A percentile compares a stretch with the other conserved stretches of the same genome.
These are phyloP conservation scores for Singerocomus rubriflavus DNA, from an alignment of 1,284 basidiomycete species.

Conservation along the genomic window DNA sequence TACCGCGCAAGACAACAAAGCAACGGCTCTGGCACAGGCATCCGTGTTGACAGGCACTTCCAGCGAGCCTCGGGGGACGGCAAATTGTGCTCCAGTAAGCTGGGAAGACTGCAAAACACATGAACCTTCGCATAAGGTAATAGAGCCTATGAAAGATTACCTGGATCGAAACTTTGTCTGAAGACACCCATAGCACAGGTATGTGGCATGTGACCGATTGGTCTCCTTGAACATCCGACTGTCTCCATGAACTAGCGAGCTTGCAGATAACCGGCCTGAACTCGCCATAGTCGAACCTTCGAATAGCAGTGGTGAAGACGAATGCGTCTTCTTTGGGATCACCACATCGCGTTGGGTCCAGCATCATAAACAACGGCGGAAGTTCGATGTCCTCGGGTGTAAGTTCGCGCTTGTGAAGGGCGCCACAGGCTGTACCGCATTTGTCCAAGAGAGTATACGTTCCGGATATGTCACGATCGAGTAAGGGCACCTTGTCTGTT, in stretches of 20 bases:
- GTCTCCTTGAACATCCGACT: slow-evolving; percentile 49
- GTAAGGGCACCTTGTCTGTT: slow-evolving; percentile 42
- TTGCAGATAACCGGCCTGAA: slow-evolving; percentile 72
- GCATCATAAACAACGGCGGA: slow-evolving; percentile 75
- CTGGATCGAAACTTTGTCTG: slow-evolving; percentile 45
- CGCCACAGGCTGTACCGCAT: slow-evolving; percentile 87
- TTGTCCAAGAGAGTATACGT: slow-evolving; percentile 76
- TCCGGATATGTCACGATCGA: slow-evolving; percentile 84
- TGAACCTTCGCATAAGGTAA: background rate
- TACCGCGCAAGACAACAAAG: slow-evolving; percentile 75
- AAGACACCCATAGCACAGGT: slow-evolving; percentile 61
- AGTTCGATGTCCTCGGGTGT: slow-evolving; percentile 42
- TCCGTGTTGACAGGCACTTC: slow-evolving; percentile 53
- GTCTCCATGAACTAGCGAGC: slow-evolving; percentile 75
- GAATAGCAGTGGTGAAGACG: slow-evolving; percentile 77
- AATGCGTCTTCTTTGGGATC: slow-evolving; percentile 71
- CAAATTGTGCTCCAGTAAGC: slow-evolving; percentile 61
- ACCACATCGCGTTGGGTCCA: slow-evolving; percentile 82
- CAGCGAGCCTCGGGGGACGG: slow-evolving; percentile 57
- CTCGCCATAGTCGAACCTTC: slow-evolving; percentile 79
- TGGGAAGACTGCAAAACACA: slow-evolving; percentile 38
- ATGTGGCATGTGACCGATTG: slow-evolving; percentile 56
- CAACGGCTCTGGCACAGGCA: slow-evolving; percentile 71
- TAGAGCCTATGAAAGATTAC: slow-evolving; percentile 38
- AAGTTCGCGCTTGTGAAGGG: slow-evolving; percentile 70